phyloP scores from a whole-genome alignment of 768 basidiomycete genomes.

The Serpula lacrymans region DNA sequence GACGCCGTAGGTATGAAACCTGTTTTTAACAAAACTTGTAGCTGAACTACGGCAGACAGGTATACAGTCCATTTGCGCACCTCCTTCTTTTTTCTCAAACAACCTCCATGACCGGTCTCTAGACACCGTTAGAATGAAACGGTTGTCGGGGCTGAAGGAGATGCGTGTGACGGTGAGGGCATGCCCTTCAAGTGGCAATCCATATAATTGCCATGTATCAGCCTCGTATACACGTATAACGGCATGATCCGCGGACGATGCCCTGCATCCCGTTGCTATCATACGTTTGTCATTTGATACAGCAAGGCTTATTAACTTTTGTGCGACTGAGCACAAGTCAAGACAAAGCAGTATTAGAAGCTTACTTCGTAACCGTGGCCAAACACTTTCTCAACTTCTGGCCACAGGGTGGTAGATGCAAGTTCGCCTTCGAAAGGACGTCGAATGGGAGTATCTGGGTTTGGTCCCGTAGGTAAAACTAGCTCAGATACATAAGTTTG shows the following conservation, averaged over 20 bases:
- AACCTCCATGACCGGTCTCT: constrained; percentile 91
- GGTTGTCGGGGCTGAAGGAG: constrained; percentile 80
- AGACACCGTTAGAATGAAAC: constrained; percentile 76
- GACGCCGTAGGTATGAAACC: constrained; percentile 63
- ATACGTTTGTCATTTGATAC: constrained; percentile 66
- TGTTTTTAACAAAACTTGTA: constrained; percentile 14
- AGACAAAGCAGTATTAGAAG: not conserved
- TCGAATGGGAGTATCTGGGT: constrained; percentile 18
- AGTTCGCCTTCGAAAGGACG: constrained; percentile 92
- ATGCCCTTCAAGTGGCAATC: constrained; percentile 78
- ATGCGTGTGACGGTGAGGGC: constrained; percentile 86
- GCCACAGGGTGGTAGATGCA: constrained; percentile 87
- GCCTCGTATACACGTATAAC: constrained; percentile 82
- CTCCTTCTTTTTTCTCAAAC: constrained; percentile 50
- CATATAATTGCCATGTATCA: constrained; percentile 63
- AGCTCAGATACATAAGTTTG: too few species aligned
- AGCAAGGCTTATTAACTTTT: constrained; percentile 75
- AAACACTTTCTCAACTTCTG: constrained; percentile 94
- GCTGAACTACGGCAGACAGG: too few species aligned
- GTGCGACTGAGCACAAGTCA: not conserved
- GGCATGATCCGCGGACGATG: constrained; percentile 86
- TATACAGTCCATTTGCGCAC: constrained; percentile 24
- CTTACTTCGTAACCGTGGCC: constrained; percentile 95
- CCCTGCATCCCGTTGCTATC: constrained; percentile 89
- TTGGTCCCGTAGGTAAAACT: constrained; percentile 14